Evolutionary conservation across 345 rosid species (phyloP).

Genomic region (Reutealis trisperma): DNA sequence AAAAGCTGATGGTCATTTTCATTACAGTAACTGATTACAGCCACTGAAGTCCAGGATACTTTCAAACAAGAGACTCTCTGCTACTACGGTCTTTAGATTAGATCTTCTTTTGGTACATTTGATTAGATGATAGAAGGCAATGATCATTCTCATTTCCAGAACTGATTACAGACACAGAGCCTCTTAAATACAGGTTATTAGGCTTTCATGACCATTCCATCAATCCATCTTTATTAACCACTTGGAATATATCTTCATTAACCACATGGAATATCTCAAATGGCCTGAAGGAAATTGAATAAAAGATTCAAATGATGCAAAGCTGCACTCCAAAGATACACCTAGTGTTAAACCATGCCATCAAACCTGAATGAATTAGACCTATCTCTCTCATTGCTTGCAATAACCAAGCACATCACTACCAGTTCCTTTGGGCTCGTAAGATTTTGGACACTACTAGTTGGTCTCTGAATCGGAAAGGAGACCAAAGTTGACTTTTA

Average conservation of each 20-base stretch:
- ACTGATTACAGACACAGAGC: background rate
- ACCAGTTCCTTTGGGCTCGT: background rate
- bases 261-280: too few species aligned
- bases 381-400: background rate
- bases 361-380: background rate
- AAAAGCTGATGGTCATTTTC: too few species aligned
- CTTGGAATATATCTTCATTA: background rate
- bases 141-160: background rate
- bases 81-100: too few species aligned
- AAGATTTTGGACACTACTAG: background rate
- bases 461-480: background rate
- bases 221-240: background rate
- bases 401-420: background rate
- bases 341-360: background rate
- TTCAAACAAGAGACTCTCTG: too few species aligned
- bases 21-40: too few species aligned
- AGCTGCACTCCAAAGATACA: background rate
- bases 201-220: background rate
- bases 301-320: background rate
- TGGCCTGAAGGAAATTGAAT: background rate
- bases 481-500: too few species aligned
- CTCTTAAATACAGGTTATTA: background rate
- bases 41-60: too few species aligned
- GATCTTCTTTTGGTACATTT: background rate
- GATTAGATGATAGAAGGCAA: background rate